A percentile compares a stretch with the other conserved stretches of the same genome.
phyloP scores from a whole-genome alignment of 2,329 filamentous ascomycete genomes.

The Phialophora chinensis region DNA sequence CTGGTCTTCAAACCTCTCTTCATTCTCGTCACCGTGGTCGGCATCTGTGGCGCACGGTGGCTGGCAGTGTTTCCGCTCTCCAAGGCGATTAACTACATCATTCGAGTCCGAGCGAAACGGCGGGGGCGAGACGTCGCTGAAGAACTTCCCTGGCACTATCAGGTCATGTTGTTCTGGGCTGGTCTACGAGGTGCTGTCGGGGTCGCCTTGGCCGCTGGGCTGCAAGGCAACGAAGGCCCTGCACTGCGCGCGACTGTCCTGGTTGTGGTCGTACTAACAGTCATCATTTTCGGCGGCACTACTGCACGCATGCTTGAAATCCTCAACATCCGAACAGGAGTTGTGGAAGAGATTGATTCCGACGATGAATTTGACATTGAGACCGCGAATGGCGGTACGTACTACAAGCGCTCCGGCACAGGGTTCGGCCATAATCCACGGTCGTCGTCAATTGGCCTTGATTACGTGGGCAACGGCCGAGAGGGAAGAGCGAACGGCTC shows the following conservation, averaged over 20 bases:
- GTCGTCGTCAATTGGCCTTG: constrained; percentile 63
- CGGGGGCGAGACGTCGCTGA: constrained; percentile 78
- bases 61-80: constrained; percentile 94
- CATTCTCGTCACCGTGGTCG: constrained; percentile 88
- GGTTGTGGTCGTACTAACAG: constrained; percentile 93
- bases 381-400: constrained; percentile 71
- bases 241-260: constrained; percentile 93
- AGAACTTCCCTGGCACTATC: constrained; percentile 91
- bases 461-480: constrained; percentile 53
- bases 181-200: constrained; percentile 94
- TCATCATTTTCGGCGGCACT: constrained; percentile 98
- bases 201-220: constrained; percentile 87
- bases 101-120: constrained; percentile 80
- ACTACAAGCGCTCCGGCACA: constrained; percentile 78
- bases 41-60: constrained; percentile 91
- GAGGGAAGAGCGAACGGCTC: constrained; percentile 42
- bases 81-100: constrained; percentile 87
- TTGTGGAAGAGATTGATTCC: constrained; percentile 95
- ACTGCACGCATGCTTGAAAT: constrained; percentile 98
- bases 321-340: constrained; percentile 90
- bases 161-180: constrained; percentile 99
- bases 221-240: constrained; percentile 79
- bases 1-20: constrained; percentile 92
- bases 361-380: constrained; percentile 99
- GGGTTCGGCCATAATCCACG: constrained; percentile 80